Percentiles rank a stretch among this genome's conserved stretches.
Conservation (phyloP, 495 filamentous ascomycete genomes). For the Xylaria sp. region DNA sequence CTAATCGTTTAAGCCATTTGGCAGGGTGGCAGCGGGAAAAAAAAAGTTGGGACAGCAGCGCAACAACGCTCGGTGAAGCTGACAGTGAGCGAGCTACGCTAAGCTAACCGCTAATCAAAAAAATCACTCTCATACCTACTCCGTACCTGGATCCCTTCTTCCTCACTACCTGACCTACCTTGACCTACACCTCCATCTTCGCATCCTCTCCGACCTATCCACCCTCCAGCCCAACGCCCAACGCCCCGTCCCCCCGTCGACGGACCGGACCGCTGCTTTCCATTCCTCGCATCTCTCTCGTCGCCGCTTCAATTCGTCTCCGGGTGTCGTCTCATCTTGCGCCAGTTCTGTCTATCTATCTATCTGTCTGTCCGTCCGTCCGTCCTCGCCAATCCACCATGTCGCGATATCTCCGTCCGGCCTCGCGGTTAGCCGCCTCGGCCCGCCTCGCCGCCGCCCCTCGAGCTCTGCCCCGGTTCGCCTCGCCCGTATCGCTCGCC, state of each 20-base stretch:
- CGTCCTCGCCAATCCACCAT: constrained; percentile 43
- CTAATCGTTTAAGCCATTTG: constrained; percentile 12
- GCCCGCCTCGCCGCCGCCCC: constrained; percentile 57
- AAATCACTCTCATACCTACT: constrained; percentile 26
- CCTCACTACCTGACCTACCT: no score
- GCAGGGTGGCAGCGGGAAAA: constrained; percentile 30
- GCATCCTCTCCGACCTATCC: constrained; percentile 24
- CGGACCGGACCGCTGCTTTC: constrained; percentile 30
- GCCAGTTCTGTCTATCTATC: no score
- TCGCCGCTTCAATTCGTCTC: background rate
- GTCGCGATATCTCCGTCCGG: constrained; percentile 83
- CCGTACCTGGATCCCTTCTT: background rate
- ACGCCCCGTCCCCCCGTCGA: constrained; percentile 25
- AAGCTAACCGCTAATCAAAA: constrained; percentile 20
- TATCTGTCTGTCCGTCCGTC: constrained; percentile 32
- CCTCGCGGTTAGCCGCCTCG: constrained; percentile 75
- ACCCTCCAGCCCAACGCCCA: constrained; percentile 3
- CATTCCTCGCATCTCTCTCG: constrained; percentile 17
- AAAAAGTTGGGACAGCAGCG: constrained; percentile 41
- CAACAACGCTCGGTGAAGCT: constrained; percentile 35
- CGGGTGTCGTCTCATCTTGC: background rate
- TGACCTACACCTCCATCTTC: constrained; percentile 19
- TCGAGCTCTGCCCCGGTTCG: constrained; percentile 52
- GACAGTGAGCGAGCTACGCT: constrained; percentile 21
- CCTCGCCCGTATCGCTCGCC: constrained; percentile 45